These are phyloP conservation scores for Cercospora sp. DNA, from an alignment of 2,329 filamentous ascomycete genomes.

Conservation along the genomic window DNA sequence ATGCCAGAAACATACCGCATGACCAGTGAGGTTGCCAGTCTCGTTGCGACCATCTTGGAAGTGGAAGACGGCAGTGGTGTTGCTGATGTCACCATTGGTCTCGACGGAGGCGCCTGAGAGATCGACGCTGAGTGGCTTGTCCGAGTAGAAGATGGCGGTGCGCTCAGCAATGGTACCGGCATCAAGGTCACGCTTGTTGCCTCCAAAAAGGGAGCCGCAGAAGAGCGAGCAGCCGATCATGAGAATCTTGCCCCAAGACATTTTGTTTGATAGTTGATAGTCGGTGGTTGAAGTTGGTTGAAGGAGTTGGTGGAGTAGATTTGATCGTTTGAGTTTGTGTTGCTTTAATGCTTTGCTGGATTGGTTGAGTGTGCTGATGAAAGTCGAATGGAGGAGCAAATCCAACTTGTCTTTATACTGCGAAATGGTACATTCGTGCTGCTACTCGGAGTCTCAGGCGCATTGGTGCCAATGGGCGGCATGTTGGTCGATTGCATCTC, in stretches of 20 bases:
- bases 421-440: background rate
- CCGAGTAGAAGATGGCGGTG: constrained; percentile 1
- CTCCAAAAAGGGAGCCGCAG: background rate
- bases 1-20: background rate
- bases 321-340: background rate
- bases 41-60: background rate
- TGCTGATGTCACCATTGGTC: background rate
- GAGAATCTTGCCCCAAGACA: background rate
- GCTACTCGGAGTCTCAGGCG: background rate
- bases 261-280: background rate
- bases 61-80: background rate
- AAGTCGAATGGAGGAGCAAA: background rate
- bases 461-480: background rate
- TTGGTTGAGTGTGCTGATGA: background rate
- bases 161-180: background rate
- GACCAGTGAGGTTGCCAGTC: background rate
- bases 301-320: background rate
- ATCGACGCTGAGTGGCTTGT: background rate
- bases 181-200: background rate
- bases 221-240: background rate
- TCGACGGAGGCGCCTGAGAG: background rate
- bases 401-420: background rate
- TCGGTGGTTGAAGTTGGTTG: background rate
- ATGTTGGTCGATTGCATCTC: background rate
- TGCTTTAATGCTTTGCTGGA: background rate